phyloP scores from a whole-genome alignment of 1,139 yeast species.

The Hemisphaericaspora lyxosophila region DNA sequence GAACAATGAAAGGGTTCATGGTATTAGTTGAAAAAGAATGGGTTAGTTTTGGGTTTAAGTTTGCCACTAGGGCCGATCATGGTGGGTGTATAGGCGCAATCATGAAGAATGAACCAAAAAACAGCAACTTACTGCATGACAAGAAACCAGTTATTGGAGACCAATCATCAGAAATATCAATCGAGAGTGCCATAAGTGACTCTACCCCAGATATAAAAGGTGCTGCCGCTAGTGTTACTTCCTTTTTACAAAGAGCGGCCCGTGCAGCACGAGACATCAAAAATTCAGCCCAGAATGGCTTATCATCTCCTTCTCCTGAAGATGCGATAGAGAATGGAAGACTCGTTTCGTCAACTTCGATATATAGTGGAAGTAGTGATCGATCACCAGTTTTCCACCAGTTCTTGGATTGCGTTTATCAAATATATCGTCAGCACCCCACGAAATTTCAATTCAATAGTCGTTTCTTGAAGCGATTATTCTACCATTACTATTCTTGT shows the following conservation, averaged over 20 bases:
- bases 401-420: slow-evolving; percentile 86
- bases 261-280: slow-evolving; percentile 46
- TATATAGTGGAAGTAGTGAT: slow-evolving; percentile 42
- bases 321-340: slow-evolving; percentile 12
- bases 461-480: slow-evolving; percentile 74
- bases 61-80: slow-evolving; percentile 81
- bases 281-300: slow-evolving; percentile 32
- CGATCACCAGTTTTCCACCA: slow-evolving; percentile 93
- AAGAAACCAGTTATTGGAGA: slow-evolving; percentile 11
- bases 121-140: slow-evolving; percentile 7
- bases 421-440: slow-evolving; percentile 71
- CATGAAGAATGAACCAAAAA: slow-evolving; percentile 19
- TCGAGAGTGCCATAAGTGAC: slow-evolving; percentile 16
- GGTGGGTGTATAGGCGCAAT: slow-evolving; percentile 50
- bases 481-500: slow-evolving; percentile 88
- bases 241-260: slow-evolving; percentile 42
- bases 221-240: slow-evolving; percentile 19
- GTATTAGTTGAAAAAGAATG: slow-evolving; percentile 89
- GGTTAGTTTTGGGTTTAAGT: slow-evolving; percentile 92
- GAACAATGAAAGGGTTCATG: slow-evolving; percentile 87
- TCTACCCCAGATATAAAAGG: slow-evolving; percentile 11
- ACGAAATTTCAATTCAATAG: slow-evolving; percentile 81
- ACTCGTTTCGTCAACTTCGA: slow-evolving; percentile 17
- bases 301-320: slow-evolving; percentile 12
- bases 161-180: slow-evolving; percentile 12